phyloP scores from a whole-genome alignment of 1,284 basidiomycete species.

The Cutaneotrichosporon curvatum region DNA sequence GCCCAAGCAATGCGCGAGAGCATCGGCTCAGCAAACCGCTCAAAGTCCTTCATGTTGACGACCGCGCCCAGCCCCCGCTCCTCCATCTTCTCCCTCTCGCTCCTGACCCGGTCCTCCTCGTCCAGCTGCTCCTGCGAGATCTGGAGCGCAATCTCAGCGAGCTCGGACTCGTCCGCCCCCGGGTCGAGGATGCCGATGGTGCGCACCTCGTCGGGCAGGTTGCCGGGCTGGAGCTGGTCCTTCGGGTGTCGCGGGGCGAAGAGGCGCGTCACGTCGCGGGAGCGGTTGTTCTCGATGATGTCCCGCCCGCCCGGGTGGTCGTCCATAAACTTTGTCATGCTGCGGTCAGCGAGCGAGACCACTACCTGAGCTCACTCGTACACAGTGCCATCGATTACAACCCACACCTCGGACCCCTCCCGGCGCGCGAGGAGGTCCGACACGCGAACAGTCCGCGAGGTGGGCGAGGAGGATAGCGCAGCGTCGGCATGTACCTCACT shows the following conservation, averaged over 20 bases:
- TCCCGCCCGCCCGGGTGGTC: slow-evolving; percentile 44
- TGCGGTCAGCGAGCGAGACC: slow-evolving; percentile 10
- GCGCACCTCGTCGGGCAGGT: slow-evolving; percentile 32
- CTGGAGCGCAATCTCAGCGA: slow-evolving; percentile 28
- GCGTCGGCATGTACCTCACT: slow-evolving; percentile 4
- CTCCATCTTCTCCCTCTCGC: slow-evolving; percentile 32
- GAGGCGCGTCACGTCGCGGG: slow-evolving; percentile 38
- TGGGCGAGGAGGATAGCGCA: background rate
- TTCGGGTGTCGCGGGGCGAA: slow-evolving; percentile 41
- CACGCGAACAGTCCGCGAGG: background rate
- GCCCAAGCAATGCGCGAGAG: slow-evolving; percentile 66
- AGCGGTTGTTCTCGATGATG: slow-evolving; percentile 33
- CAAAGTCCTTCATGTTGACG: slow-evolving; percentile 41
- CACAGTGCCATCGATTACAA: slow-evolving; percentile 41
- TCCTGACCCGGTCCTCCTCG: slow-evolving; percentile 28
- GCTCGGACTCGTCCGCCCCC: slow-evolving; percentile 26
- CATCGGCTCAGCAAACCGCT: slow-evolving; percentile 56
- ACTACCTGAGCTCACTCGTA: slow-evolving; percentile 33
- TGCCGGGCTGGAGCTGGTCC: slow-evolving; percentile 36
- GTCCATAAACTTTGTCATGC: slow-evolving; percentile 38
- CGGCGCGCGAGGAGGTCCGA: slow-evolving; percentile 27
- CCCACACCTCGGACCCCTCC: slow-evolving; percentile 34
- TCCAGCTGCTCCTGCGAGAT: slow-evolving; percentile 32
- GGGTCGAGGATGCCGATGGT: slow-evolving; percentile 23
- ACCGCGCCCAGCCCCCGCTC: slow-evolving; percentile 35